A percentile compares a stretch with the other conserved stretches of the same genome.
Conservation (phyloP, 2,329 filamentous ascomycete genomes). For the Botrytis deweyae region DNA sequence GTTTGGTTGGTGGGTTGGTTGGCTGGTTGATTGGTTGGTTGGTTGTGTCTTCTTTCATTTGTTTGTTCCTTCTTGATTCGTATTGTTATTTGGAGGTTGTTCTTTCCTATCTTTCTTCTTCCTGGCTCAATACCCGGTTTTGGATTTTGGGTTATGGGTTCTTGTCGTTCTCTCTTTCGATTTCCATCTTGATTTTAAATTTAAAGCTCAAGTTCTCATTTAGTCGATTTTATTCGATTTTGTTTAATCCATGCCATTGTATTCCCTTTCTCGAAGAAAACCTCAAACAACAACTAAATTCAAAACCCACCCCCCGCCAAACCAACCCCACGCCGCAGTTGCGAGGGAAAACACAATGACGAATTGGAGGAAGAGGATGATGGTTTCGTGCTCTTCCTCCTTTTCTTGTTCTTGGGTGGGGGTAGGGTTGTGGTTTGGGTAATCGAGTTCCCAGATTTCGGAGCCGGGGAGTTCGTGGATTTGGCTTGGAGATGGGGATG, state of each 20-base stretch:
- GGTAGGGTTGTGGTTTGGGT: background rate
- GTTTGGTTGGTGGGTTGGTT: no score
- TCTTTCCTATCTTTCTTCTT: background rate
- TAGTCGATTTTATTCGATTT: no score
- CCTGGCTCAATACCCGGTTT: no score
- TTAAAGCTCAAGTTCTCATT: no score
- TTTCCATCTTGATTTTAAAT: no score
- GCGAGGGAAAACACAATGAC: background rate
- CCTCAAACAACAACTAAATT: background rate
- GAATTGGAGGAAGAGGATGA: background rate
- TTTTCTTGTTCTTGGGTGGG: background rate
- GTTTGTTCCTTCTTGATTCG: background rate
- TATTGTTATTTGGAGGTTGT: no score
- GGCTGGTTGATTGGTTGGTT: no score
- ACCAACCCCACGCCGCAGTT: background rate
- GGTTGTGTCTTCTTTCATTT: background rate
- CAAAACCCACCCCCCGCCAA: background rate
- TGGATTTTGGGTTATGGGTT: no score
- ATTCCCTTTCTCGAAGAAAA: background rate
- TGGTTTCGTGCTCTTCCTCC: background rate
- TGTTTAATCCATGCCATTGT: no score
- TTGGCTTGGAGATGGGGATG: fast-evolving
- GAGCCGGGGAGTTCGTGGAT: background rate
- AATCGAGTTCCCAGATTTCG: background rate
- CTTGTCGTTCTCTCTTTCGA: background rate